Conservation (phyloP, 441 rosid genomes). For the Pelargonium australe region DNA sequence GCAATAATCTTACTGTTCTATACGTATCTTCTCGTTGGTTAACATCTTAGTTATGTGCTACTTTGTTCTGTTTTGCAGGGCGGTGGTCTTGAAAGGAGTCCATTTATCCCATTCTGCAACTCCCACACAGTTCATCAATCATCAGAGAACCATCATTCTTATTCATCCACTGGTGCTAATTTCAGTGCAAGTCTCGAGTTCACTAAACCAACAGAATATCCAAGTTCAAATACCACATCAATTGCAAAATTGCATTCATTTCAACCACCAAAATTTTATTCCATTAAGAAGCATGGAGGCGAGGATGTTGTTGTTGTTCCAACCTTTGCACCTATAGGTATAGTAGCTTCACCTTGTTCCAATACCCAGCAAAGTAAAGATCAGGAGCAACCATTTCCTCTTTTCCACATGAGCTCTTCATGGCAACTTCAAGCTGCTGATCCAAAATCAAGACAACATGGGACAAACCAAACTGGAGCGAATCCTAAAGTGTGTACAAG, state of each 20-base stretch:
- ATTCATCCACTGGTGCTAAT: not conserved
- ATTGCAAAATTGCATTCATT: slow-evolving; percentile 28
- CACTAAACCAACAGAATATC: slow-evolving; percentile 18
- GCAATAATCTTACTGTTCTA: too few species aligned
- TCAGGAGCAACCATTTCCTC: slow-evolving; percentile 22
- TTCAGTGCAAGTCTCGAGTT: slow-evolving; percentile 22
- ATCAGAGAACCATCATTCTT: slow-evolving; percentile 27
- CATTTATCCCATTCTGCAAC: slow-evolving; percentile 26
- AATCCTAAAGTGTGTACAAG: not conserved
- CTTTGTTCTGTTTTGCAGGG: slow-evolving; percentile 27
- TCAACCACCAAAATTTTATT: slow-evolving; percentile 23
- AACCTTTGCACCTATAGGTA: slow-evolving; percentile 23
- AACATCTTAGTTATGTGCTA: not conserved
- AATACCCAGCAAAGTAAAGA: slow-evolving; percentile 21
- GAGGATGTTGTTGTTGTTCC: slow-evolving; percentile 35
- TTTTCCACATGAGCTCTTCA: slow-evolving; percentile 29
- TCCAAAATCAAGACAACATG: slow-evolving; percentile 14
- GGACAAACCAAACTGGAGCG: slow-evolving; percentile 24
- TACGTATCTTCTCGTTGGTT: not conserved
- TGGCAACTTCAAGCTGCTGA: slow-evolving; percentile 26
- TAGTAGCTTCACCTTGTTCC: slow-evolving; percentile 13
- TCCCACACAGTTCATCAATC: slow-evolving; percentile 27
- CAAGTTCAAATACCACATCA: slow-evolving; percentile 23
- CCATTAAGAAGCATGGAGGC: slow-evolving; percentile 27
- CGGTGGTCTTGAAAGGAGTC: slow-evolving; percentile 26